A percentile compares a stretch with the other conserved stretches of the same genome.
Conservation (phyloP, 2,329 filamentous ascomycete species). For the Fusarium proliferatum region DNA sequence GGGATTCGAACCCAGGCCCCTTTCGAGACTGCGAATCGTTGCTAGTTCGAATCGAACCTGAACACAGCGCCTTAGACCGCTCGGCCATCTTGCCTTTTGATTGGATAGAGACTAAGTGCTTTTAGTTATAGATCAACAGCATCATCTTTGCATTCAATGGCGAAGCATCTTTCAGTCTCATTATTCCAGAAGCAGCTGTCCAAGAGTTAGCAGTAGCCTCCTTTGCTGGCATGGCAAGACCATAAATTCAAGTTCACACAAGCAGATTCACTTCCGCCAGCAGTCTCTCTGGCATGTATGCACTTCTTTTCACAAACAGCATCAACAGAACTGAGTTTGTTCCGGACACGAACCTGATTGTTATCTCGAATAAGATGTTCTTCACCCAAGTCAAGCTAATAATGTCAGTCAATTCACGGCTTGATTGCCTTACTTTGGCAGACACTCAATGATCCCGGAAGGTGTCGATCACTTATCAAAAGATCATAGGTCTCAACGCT, state of each 20-base stretch:
- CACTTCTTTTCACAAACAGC: too few species aligned
- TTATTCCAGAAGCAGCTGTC: background rate
- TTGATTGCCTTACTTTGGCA: background rate
- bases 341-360: too few species aligned
- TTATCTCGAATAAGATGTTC: background rate
- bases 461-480: background rate
- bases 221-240: background rate
- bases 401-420: background rate
- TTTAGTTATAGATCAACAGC: rapidly evolving
- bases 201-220: background rate
- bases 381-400: background rate
- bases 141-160: rapidly evolving
- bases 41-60: constrained; percentile 6
- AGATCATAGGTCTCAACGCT: rapidly evolving
- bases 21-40: constrained; percentile 12
- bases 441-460: background rate
- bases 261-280: background rate
- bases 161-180: background rate
- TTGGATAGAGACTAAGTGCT: background rate
- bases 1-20: constrained; percentile 13
- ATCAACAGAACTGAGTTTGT: too few species aligned
- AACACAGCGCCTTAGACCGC: constrained; percentile 12
- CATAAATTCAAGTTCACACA: too few species aligned
- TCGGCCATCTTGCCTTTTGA: constrained; percentile 10
- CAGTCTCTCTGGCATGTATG: background rate